Base-by-base conservation (phyloP, 2,329 filamentous ascomycete species). In the Colletotrichum truncatum region DNA sequence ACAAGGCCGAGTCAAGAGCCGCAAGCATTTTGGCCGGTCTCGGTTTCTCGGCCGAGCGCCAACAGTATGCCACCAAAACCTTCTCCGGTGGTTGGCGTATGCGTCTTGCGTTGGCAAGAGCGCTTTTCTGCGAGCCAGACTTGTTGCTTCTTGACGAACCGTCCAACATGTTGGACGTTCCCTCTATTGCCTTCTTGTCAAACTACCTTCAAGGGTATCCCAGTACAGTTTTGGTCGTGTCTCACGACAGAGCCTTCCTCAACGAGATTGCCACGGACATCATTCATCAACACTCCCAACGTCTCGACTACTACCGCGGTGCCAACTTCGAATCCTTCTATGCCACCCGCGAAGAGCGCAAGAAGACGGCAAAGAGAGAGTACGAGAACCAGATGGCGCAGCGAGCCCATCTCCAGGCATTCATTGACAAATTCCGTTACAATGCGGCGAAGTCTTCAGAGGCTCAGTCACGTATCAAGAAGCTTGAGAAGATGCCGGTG, bases 31-130 rank as follows among this genome's bases (percentile, higher is more conserved):
- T 99, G 56, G 95, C 96, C 65, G 96, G 96, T 87, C 89, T 99
- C 64, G 96, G 96, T 72, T 99, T 99, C 87, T 98, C 96, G 0
- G 79, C 93, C 18, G 96, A 98, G 79, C 87, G 94, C 69, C 96
- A 99, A 76, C 92, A 97, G 72, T 94, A 87, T 75, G 91, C 96
- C 14, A 99, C 96, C 58, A 98, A 93, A 85, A 98, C 95, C 5
- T 99, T 99, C 82, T 99, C 96, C 56, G 96, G 96, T 86, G 96
- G 96, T 91, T 99, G 96, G 96, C 90, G 96, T 80, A 99, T 99
- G 96, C 91, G 96, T 84, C 83, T 99, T 74, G 96, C 96, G 12
- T 86, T 99, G 68, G 96, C 96, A 11, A 87, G 96, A 86, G 96
- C 96, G 12, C 87, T 99, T 34, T 99, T 99, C 84, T 99, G 96